Evolutionary conservation across 2,329 filamentous ascomycete genomes (phyloP).

Genomic region (Cladophialophora immunda): DNA sequence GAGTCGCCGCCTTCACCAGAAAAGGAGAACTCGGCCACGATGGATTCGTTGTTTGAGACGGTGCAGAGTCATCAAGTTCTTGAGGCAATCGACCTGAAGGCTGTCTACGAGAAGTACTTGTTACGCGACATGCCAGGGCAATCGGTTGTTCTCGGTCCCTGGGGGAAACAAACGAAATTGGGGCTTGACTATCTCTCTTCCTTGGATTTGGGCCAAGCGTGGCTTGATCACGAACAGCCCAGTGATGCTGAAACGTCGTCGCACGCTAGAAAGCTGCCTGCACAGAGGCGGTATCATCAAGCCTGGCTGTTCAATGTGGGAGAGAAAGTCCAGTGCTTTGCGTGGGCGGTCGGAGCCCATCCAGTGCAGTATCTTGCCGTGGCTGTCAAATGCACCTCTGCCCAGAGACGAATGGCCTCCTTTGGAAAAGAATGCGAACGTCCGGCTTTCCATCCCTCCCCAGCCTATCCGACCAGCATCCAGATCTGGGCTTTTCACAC

Average conservation of each 20-base stretch:
- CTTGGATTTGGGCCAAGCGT: slow-evolving; percentile 58
- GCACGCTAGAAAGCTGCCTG: background rate
- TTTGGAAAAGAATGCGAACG: slow-evolving; percentile 38
- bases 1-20: background rate
- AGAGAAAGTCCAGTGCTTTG: slow-evolving; percentile 59
- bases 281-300: slow-evolving; percentile 43
- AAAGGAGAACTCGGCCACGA: background rate
- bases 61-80: slow-evolving; percentile 17
- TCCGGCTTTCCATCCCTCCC: slow-evolving; percentile 61
- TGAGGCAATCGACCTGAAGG: slow-evolving; percentile 2
- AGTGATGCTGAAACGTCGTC: background rate
- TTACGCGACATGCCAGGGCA: slow-evolving; percentile 44
- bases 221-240: slow-evolving; percentile 41
- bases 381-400: slow-evolving; percentile 50
- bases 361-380: slow-evolving; percentile 66
- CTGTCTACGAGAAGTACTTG: slow-evolving; percentile 26
- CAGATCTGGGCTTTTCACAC: slow-evolving; percentile 68
- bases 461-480: slow-evolving; percentile 59
- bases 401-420: slow-evolving; percentile 47
- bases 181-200: slow-evolving; percentile 52
- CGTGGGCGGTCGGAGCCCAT: slow-evolving; percentile 56
- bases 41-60: background rate
- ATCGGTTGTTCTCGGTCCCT: slow-evolving; percentile 62
- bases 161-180: slow-evolving; percentile 54
- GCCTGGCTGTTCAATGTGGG: slow-evolving; percentile 67